phyloP scores from a whole-genome alignment of 345 rosid species.

The Combretum micranthum region DNA sequence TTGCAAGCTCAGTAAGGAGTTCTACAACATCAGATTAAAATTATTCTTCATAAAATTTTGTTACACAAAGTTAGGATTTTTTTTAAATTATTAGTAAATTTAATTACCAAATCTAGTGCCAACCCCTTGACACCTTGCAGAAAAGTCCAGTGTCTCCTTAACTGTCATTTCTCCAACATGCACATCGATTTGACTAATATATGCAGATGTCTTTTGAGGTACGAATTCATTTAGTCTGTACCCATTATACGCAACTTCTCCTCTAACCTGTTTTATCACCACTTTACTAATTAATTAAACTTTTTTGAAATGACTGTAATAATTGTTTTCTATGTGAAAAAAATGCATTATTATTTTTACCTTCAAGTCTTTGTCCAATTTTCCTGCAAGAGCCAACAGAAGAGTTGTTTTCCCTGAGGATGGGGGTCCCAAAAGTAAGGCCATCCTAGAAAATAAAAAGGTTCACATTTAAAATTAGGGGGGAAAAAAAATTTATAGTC shows the following conservation, averaged over 20 bases:
- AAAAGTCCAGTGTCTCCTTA: constrained; percentile 88
- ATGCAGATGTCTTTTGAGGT: constrained; percentile 84
- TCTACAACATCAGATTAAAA: constrained; percentile 21
- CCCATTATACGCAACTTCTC: constrained; percentile 72
- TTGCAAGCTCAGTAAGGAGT: constrained; percentile 62
- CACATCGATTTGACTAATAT: constrained; percentile 88
- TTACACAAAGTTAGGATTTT: not conserved
- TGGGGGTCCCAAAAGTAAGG: constrained; percentile 80
- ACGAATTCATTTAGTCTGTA: constrained; percentile 55
- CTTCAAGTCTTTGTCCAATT: constrained; percentile 57
- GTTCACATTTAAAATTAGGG: too few species aligned
- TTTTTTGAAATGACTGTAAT: too few species aligned
- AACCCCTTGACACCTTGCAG: constrained; percentile 89
- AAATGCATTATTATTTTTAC: constrained; percentile 15
- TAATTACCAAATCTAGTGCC: constrained; percentile 78
- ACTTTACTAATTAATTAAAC: not conserved
- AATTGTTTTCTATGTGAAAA: not conserved
- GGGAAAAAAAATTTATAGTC: too few species aligned
- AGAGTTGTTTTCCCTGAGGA: constrained; percentile 89
- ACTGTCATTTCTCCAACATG: constrained; percentile 88
- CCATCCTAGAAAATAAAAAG: constrained; percentile 33
- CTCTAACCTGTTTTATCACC: constrained; percentile 40
- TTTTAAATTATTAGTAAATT: not conserved
- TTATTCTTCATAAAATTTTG: not conserved
- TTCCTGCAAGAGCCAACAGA: constrained; percentile 71